phyloP scores from a whole-genome alignment of 2,329 filamentous ascomycete genomes.

The Diplodia seriata region DNA sequence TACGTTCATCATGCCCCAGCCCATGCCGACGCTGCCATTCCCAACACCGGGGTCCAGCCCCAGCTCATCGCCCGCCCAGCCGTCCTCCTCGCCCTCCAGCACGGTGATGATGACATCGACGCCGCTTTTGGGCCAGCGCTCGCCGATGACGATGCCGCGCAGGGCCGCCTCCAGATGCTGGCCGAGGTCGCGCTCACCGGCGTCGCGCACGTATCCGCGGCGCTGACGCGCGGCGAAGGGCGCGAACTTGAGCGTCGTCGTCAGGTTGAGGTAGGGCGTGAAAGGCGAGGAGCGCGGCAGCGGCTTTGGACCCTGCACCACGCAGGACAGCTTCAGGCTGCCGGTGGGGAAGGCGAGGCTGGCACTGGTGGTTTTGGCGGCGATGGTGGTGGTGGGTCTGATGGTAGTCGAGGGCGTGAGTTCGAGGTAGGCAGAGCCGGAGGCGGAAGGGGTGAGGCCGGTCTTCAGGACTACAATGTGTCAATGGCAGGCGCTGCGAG shows the following conservation, averaged over 20 bases:
- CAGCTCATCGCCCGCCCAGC: conserved; percentile 65
- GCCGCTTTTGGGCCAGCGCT: conserved; percentile 97
- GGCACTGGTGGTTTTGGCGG: conserved; percentile 40
- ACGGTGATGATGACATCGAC: conserved; percentile 95
- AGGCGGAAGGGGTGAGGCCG: conserved; percentile 89
- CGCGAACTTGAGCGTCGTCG: conserved; percentile 94
- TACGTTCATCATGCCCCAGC: conserved; percentile 91
- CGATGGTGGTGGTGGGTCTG: conserved; percentile 36
- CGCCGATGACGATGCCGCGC: conserved; percentile 86
- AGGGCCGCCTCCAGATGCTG: conserved; percentile 91
- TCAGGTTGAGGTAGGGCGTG: conserved; percentile 88
- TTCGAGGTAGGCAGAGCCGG: conserved; percentile 87
- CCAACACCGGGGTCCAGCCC: conserved; percentile 51
- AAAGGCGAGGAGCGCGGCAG: conserved; percentile 89
- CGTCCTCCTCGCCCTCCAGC: conserved; percentile 88
- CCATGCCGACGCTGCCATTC: conserved; percentile 51
- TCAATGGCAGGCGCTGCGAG: conserved; percentile 34
- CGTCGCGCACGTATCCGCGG: conserved; percentile 84
- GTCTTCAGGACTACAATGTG: conserved; percentile 78
- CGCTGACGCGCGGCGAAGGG: conserved; percentile 87
- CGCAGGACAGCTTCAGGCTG: conserved; percentile 89
- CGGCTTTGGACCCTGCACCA: conserved; percentile 90
- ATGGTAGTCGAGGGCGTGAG: conserved; percentile 50
- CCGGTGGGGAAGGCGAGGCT: conserved; percentile 60
- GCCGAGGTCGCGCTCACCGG: conserved; percentile 85